Conservation (phyloP, 2,329 filamentous ascomycete genomes). For the Meredithiella fracta region DNA sequence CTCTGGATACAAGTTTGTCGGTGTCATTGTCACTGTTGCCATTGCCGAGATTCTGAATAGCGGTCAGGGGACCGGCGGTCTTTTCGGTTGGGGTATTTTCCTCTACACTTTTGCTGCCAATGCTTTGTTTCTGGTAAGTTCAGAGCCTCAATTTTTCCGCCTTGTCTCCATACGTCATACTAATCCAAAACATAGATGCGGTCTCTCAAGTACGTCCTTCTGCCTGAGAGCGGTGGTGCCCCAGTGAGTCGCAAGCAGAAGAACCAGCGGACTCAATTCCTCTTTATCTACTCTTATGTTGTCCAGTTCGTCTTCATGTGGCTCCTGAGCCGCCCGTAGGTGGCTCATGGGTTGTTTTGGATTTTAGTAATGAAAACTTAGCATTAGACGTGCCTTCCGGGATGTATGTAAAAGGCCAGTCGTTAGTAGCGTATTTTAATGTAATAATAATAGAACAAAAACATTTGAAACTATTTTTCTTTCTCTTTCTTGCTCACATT, state of each 20-base stretch:
- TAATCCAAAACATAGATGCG: conserved; percentile 47
- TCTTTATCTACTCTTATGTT: conserved; percentile 87
- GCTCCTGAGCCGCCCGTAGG: conserved; percentile 36
- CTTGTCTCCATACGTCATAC: background rate
- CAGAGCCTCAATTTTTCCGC: background rate
- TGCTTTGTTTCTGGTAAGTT: conserved; percentile 74
- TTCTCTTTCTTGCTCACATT: too few relatives aligned
- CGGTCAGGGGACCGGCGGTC: conserved; percentile 68
- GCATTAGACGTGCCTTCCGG: too few relatives aligned
- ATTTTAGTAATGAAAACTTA: background rate
- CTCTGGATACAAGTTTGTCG: conserved; percentile 96
- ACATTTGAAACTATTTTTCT: too few relatives aligned
- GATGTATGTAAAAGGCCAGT: too few relatives aligned
- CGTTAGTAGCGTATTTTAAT: too few relatives aligned
- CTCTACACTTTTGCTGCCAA: conserved; percentile 86
- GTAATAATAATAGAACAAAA: too few relatives aligned
- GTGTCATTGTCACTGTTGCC: conserved; percentile 77
- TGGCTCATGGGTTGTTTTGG: background rate
- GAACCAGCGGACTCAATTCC: conserved; percentile 75
- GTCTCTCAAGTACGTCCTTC: conserved; percentile 85
- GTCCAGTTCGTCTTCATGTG: conserved; percentile 95
- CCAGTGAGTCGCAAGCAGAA: conserved; percentile 62
- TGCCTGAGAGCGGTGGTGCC: conserved; percentile 61
- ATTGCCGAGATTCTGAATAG: conserved; percentile 62
- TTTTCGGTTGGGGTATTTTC: conserved; percentile 79